Percentiles rank a stretch among this genome's conserved stretches.
These are phyloP conservation scores for Thalassiosira livingstoniorum DNA, from an alignment of 352 stramenopile species.

Conservation along the genomic window DNA sequence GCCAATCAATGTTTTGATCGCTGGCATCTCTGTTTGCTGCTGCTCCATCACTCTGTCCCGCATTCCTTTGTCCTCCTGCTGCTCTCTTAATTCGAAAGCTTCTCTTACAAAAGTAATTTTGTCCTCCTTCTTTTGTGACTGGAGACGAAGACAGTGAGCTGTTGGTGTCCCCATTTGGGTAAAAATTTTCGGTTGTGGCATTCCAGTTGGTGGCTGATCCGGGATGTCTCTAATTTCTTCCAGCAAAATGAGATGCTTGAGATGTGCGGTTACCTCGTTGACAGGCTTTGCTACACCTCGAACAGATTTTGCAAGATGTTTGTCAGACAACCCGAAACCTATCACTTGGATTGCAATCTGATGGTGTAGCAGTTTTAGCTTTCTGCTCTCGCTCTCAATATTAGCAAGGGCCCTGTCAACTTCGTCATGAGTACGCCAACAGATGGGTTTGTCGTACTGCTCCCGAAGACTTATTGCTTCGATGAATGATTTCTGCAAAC, in stretches of 20 bases:
- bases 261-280: not conserved
- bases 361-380: conserved; percentile 15
- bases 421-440: conserved; percentile 14
- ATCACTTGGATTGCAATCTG: conserved; percentile 23
- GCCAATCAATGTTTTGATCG: not conserved
- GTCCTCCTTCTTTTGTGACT: not conserved
- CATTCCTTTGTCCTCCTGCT: not conserved
- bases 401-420: not conserved
- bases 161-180: not conserved
- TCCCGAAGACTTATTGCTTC: conserved; percentile 32
- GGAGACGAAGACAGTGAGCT: not conserved
- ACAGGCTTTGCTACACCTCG: not conserved
- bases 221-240: not conserved
- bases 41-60: not conserved
- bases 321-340: conserved; percentile 45
- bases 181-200: not conserved
- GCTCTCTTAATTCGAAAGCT: not conserved
- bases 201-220: not conserved
- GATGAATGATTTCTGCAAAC: conserved; percentile 28
- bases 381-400: conserved; percentile 12
- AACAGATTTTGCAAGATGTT: conserved; percentile 16
- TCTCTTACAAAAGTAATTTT: not conserved
- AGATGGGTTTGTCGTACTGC: conserved; percentile 35
- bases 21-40: not conserved
- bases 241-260: not conserved